These are phyloP conservation scores for Candida coleopterorum DNA, from an alignment of 805 yeast genomes.

Conservation along the genomic window DNA sequence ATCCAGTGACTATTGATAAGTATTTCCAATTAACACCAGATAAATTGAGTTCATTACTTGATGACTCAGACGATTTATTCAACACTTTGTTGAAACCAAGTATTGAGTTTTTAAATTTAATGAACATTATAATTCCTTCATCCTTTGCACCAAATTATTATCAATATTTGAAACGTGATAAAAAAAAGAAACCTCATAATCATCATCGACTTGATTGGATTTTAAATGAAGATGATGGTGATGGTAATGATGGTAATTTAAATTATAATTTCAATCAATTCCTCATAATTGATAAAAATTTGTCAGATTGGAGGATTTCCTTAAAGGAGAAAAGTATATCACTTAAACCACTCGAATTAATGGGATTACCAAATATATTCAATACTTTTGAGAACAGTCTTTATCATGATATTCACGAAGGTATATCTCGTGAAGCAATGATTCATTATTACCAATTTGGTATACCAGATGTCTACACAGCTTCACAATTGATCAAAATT, in stretches of 20 bases:
- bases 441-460: constrained; percentile 26
- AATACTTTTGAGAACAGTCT: constrained; percentile 20
- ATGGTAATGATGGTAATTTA: constrained; percentile 44
- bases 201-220: constrained; percentile 36
- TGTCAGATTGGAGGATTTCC: constrained; percentile 36
- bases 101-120: constrained; percentile 38
- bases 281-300: constrained; percentile 37
- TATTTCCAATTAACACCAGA: constrained; percentile 43
- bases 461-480: constrained; percentile 34
- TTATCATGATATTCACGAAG: constrained; percentile 23
- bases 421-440: constrained; percentile 16
- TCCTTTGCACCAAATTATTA: constrained; percentile 44
- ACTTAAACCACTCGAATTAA: constrained; percentile 22
- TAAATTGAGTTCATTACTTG: constrained; percentile 32
- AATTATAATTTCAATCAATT: constrained; percentile 42
- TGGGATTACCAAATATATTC: constrained; percentile 28
- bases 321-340: constrained; percentile 27
- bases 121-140: constrained; percentile 42
- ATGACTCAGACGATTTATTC: constrained; percentile 28
- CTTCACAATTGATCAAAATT: constrained; percentile 35
- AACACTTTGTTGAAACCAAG: constrained; percentile 36
- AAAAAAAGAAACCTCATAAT: constrained; percentile 17
- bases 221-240: constrained; percentile 43
- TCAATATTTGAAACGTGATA: constrained; percentile 33
- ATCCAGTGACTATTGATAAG: constrained; percentile 43